Percentiles rank a stretch among this genome's conserved stretches.
Evolutionary conservation across 768 basidiomycete genomes (phyloP).

Genomic region (Lactarius sanguifluus): DNA sequence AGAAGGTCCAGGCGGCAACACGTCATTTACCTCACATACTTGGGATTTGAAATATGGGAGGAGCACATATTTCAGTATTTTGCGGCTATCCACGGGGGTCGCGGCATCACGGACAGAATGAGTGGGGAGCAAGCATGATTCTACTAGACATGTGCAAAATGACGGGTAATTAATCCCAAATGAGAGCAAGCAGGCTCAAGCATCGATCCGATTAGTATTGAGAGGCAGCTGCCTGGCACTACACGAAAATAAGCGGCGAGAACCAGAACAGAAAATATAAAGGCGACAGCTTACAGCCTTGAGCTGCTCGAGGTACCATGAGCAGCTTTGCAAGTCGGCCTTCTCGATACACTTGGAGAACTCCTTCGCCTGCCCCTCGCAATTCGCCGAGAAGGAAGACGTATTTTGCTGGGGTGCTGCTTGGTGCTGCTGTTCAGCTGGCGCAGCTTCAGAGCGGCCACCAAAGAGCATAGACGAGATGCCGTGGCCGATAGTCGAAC

Average conservation of each 20-base stretch:
- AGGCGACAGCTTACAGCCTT: slow-evolving; percentile 64
- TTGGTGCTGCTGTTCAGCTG: slow-evolving; percentile 44
- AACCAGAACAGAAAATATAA: not conserved
- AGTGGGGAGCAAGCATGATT: slow-evolving; percentile 8
- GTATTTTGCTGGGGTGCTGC: slow-evolving; percentile 49
- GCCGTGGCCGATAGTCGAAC: slow-evolving; percentile 89
- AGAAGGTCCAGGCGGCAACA: not conserved
- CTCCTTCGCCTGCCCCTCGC: slow-evolving; percentile 82
- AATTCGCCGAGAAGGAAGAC: slow-evolving; percentile 53
- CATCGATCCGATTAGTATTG: slow-evolving; percentile 25
- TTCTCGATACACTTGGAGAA: slow-evolving; percentile 85
- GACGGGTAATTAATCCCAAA: not conserved
- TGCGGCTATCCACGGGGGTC: not conserved
- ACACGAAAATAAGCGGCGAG: not conserved
- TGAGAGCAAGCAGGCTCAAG: not conserved
- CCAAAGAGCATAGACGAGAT: slow-evolving; percentile 89
- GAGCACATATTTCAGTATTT: no score
- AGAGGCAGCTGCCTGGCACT: slow-evolving; percentile 31
- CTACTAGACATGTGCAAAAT: not conserved
- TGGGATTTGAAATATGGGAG: not conserved
- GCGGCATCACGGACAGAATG: not conserved
- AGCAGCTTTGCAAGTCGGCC: slow-evolving; percentile 74
- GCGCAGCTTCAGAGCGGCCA: slow-evolving; percentile 48
- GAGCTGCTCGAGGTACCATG: slow-evolving; percentile 85
- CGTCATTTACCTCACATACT: not conserved